Conservation (phyloP, 2,329 filamentous ascomycete genomes). For the Neonectria coccinea region DNA sequence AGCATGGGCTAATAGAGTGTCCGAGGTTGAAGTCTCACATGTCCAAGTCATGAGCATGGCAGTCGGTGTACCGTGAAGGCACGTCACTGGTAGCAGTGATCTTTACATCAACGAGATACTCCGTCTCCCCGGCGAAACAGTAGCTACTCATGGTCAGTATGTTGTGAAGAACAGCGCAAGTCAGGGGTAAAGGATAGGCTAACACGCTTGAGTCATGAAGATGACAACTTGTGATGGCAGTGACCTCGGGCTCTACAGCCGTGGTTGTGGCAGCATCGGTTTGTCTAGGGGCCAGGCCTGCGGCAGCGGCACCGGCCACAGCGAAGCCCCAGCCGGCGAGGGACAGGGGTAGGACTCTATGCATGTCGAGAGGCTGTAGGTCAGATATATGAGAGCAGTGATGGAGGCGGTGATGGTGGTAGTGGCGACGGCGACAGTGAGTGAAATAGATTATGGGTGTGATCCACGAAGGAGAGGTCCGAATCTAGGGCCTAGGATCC, state of each 20-base stretch:
- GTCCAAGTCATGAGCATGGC: conserved; percentile 70
- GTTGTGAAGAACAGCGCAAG: neutral
- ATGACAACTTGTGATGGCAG: conserved; percentile 57
- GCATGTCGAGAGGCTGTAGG: conserved; percentile 22
- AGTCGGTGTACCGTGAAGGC: conserved; percentile 72
- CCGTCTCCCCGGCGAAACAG: conserved; percentile 58
- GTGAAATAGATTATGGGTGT: neutral
- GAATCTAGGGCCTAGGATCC: neutral
- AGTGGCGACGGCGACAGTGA: neutral
- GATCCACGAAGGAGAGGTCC: neutral
- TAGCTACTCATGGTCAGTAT: conserved; percentile 47
- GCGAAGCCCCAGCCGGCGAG: conserved; percentile 35
- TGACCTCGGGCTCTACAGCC: conserved; percentile 44
- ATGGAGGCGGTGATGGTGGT: neutral
- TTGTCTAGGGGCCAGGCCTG: conserved; percentile 47
- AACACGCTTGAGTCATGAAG: conserved; percentile 56
- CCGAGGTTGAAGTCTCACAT: conserved; percentile 56
- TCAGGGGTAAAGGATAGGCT: conserved; percentile 27
- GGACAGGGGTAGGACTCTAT: conserved; percentile 29
- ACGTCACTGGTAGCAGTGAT: conserved; percentile 66
- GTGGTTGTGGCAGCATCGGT: conserved; percentile 47
- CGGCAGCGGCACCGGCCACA: conserved; percentile 31
- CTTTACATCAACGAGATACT: conserved; percentile 59
- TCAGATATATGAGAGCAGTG: neutral
- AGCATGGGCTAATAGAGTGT: conserved; percentile 13